Conservation (phyloP, 2,329 filamentous ascomycete genomes). For the Leptographium radiaticola region DNA sequence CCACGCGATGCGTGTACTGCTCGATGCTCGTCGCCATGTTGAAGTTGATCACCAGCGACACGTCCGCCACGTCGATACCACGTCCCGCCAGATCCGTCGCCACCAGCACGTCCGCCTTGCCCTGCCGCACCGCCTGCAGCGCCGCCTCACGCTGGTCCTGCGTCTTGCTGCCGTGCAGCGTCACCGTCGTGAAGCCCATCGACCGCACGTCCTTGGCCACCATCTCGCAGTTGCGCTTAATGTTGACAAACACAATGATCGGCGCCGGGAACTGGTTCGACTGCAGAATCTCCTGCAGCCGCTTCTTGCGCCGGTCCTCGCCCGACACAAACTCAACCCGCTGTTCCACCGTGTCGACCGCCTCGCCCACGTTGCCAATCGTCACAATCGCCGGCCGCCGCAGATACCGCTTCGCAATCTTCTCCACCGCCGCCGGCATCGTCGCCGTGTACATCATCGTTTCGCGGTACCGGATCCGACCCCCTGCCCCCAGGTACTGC, state of each 20-base stretch:
- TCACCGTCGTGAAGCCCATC: slow-evolving; percentile 83
- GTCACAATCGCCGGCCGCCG: slow-evolving; percentile 86
- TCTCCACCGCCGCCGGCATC: slow-evolving; percentile 85
- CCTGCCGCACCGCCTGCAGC: slow-evolving; percentile 68
- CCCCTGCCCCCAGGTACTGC: slow-evolving; percentile 47
- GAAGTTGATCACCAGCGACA: slow-evolving; percentile 92
- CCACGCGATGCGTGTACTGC: slow-evolving; percentile 91
- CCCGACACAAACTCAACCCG: slow-evolving; percentile 82
- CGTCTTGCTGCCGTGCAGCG: slow-evolving; percentile 88
- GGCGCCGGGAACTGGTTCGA: slow-evolving; percentile 72
- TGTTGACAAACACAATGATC: slow-evolving; percentile 99
- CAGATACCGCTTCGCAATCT: slow-evolving; percentile 93
- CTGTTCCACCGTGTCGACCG: slow-evolving; percentile 95
- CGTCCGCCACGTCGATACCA: slow-evolving; percentile 95
- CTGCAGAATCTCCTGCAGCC: slow-evolving; percentile 77
- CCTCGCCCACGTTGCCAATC: slow-evolving; percentile 88
- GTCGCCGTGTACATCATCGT: slow-evolving; percentile 99
- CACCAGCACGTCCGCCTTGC: slow-evolving; percentile 75
- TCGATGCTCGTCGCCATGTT: slow-evolving; percentile 95
- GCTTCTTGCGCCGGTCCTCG: slow-evolving; percentile 94
- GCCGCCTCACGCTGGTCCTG: slow-evolving; percentile 96
- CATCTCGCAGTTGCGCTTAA: slow-evolving; percentile 96
- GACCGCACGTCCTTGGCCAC: slow-evolving; percentile 88
- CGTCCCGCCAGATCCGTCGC: slow-evolving; percentile 91
- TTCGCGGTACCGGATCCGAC: slow-evolving; percentile 73